These are phyloP conservation scores for Cladosporium colombiae DNA, from an alignment of 2,329 filamentous ascomycete species.

Conservation along the genomic window DNA sequence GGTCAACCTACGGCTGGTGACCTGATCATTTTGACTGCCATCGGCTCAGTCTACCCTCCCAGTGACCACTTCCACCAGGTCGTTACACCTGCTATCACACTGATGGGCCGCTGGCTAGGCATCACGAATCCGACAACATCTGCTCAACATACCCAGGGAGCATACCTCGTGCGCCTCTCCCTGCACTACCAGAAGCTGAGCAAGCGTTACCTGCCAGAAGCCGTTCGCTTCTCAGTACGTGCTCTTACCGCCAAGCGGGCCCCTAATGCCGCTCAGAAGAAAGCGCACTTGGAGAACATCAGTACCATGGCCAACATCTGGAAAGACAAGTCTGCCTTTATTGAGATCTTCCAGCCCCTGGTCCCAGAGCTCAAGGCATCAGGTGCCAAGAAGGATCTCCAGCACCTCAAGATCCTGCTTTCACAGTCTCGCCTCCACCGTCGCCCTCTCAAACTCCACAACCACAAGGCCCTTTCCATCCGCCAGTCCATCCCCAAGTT, in stretches of 20 bases:
- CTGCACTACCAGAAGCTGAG: constrained; percentile 81
- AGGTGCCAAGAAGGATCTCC: constrained; percentile 51
- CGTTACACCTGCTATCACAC: constrained; percentile 82
- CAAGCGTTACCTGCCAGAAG: constrained; percentile 86
- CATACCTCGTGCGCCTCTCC: constrained; percentile 75
- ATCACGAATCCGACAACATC: constrained; percentile 68
- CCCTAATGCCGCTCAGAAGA: constrained; percentile 35
- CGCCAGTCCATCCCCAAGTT: constrained; percentile 90
- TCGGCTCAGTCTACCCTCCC: constrained; percentile 84
- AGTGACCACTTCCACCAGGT: constrained; percentile 98
- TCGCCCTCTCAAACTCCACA: constrained; percentile 80
- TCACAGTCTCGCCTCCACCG: constrained; percentile 65
- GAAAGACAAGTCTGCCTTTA: constrained; percentile 71
- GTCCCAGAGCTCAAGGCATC: constrained; percentile 36
- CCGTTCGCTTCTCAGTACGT: constrained; percentile 78
- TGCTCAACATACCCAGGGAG: constrained; percentile 68
- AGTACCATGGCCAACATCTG: constrained; percentile 71
- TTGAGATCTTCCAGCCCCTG: constrained; percentile 72
- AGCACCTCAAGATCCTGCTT: constrained; percentile 63
- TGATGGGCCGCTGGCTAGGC: constrained; percentile 80
- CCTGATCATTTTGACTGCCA: constrained; percentile 77
- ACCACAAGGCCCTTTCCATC: constrained; percentile 85
- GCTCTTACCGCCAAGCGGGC: constrained; percentile 55
- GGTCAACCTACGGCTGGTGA: constrained; percentile 67
- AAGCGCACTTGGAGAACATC: constrained; percentile 66